phyloP scores from a whole-genome alignment of 306 rosid species.

The Cicer cuneatum region DNA sequence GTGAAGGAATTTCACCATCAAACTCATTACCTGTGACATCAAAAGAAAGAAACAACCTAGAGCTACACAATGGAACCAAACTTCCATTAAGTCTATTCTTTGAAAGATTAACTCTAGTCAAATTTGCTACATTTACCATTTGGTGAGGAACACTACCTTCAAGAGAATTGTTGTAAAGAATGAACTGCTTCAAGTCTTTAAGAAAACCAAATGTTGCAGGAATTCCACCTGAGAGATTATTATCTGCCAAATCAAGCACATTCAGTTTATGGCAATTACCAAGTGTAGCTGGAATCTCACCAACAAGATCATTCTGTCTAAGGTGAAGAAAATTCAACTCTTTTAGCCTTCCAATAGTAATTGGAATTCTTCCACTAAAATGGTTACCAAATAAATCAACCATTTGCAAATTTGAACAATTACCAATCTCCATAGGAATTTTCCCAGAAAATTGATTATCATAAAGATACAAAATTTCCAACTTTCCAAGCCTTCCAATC shows the following conservation, averaged over 20 bases:
- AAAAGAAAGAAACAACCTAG: slow-evolving; percentile 69
- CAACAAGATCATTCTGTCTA: slow-evolving; percentile 76
- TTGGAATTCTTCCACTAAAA: slow-evolving; percentile 70
- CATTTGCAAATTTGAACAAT: slow-evolving; percentile 74
- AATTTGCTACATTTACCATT: slow-evolving; percentile 56
- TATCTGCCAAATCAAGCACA: slow-evolving; percentile 78
- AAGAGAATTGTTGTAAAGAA: slow-evolving; percentile 86
- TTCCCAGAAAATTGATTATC: slow-evolving; percentile 73
- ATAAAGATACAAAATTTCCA: slow-evolving; percentile 66
- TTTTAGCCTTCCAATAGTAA: slow-evolving; percentile 76
- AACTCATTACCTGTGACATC: slow-evolving; percentile 79
- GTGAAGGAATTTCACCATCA: slow-evolving; percentile 69
- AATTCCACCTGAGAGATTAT: slow-evolving; percentile 70
- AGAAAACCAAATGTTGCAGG: slow-evolving; percentile 72
- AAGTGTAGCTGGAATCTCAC: slow-evolving; percentile 74
- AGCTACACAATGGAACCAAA: slow-evolving; percentile 64
- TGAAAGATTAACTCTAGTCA: slow-evolving; percentile 77
- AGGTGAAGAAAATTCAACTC: slow-evolving; percentile 78
- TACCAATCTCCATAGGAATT: slow-evolving; percentile 84
- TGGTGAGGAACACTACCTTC: slow-evolving; percentile 82
- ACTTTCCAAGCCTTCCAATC: slow-evolving; percentile 75
- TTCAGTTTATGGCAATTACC: slow-evolving; percentile 73
- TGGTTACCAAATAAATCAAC: slow-evolving; percentile 76
- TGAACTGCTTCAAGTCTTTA: slow-evolving; percentile 55
- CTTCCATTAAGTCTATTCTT: slow-evolving; percentile 78